Evolutionary conservation across 2,329 filamentous ascomycete species (phyloP), one percentile per base, ranked within the genome.

Genomic region (Diaporthe helianthi): DNA sequence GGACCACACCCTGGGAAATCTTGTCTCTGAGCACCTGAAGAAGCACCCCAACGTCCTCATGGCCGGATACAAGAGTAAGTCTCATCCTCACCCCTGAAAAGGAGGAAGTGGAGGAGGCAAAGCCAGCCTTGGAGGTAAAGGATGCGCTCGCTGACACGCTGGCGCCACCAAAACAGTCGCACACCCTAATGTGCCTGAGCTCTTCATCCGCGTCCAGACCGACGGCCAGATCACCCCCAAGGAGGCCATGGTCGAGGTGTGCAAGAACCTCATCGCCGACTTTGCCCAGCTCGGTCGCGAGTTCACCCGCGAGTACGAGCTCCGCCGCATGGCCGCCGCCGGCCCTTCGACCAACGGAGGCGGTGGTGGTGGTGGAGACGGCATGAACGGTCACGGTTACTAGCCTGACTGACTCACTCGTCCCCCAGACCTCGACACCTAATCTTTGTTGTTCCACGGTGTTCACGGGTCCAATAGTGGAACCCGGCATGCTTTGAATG

Each of bases 1-100:
- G 80, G 96, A 99, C 76, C 95, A 98, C 82, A 98, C 95, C 1
- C 88, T 99, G 31, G 96, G 91, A 75, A 98, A 99, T 80, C 86
- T 99, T 68, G 87, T 99, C 68, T 88, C 92, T 58, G 90, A 93
- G 76, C 93, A 95, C 76, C 91, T 99, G 69, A 90, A 96, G 82
- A 90, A 92, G 79, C 92, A 93, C 76, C 87, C 89, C 22, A 91
- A 97, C 78, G 92, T 99, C 75, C 84, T 92, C 75, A 97, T 98
- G 86, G 90, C 94, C 70, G 96, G 92, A 15, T 99, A 99, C 86
- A 97, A 97, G 81, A 89, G 92, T 91, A 80, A 72, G 87, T 52
- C n/a, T n/a, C 2, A 10, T 1, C 29, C 4, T 36, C 22, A 2
- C 13, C 13, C 29, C 17, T 12, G 13, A 8, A 41, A 22, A 29